Base-by-base conservation (phyloP, 768 basidiomycete genomes). In the Boletus pseudopeckii region DNA sequence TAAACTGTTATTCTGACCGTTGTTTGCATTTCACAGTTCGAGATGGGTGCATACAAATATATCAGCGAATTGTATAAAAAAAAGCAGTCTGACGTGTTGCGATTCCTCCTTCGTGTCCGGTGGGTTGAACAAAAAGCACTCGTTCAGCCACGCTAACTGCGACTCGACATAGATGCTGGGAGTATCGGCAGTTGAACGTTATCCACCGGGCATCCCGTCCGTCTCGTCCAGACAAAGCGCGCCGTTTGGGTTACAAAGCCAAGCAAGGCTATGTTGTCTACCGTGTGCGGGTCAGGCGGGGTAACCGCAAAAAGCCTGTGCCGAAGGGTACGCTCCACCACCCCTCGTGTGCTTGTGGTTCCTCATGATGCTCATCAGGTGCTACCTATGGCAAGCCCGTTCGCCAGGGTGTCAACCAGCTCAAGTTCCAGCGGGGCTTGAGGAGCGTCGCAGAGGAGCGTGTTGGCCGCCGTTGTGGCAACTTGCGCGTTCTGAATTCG, bases 261-360 rank as follows among this genome's bases (percentile, higher is more conserved):
- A 99, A 99, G 84, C 97, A 99, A 77, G 97, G 97, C 66, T 99
- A 93, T 72, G 88, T 98, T 61, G 75, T 99, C 77, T 99, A 99
- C 80, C 92, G 97, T 67, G 79, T 99, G 65, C 91, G 97, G 62
- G 96, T 99, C 61, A 86, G 97, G 66, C 85, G 95, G 59, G 97
- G 97, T 72, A 98, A 98, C 84, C 86, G 97, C 78, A 99, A 99
- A 81, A 97, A 94, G 83, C 94, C 89, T 58, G 96, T 90, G 56
- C 90, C 90, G 66, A 99, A 99, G 82, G 97, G 96, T 93, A 52
- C 48, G 77, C 69, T 32, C 13, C 14, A n/a, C 45, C 5, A 33
- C 42, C 9, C 15, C 14, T 41, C 3, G 14, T 7, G 32, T 24
- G 13, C 24, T 50, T 37, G n/a, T 45, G 18, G 18, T 8, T 13